Evolutionary conservation across 805 yeast genomes (phyloP), one percentile per base, ranked within the genome.

Genomic region (Yamadazyma endophytica): DNA sequence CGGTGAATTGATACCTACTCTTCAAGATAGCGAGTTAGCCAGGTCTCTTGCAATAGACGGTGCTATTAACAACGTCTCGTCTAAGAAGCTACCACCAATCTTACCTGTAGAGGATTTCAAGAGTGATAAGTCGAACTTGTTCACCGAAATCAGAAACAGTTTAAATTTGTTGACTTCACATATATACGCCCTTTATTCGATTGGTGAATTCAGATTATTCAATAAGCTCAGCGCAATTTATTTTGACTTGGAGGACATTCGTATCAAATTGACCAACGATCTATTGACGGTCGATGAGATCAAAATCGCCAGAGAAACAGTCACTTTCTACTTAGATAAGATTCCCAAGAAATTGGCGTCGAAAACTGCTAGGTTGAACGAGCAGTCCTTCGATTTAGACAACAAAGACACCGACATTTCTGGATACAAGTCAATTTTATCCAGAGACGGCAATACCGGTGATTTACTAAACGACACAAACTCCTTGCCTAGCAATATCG

Each of bases 161-260:
- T 54, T 82, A 40, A 66, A 72, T 13, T 68, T 78, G 27, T 57
- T 83, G 32, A 66, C 77, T 9, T 68, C 82, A 6, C 84, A 82
- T 43, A 72, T 82, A 29, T 82, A 73, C 54, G 75, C 85, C 0
- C 64, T 82, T 46, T 83, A 82, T 56, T 75, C 89, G 0, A 72
- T 75, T 42, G 82, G 84, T 25, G 85, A 82, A 49, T 79, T 77
- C 42, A 60, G 70, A n/a, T 64, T 80, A 26, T 80, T 73, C 56
- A 66, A 68, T 36, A 77, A 75, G 41, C 63, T 83, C 41, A 57
- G 68, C 2, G 55, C 51, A 9, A 61, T 80, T 23, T 82, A 76
- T 52, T 58, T 68, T 24, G 71, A 74, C 28, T 56, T 83, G 40
- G 80, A 80, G 43, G 76, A 76, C 34, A 64, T 75, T 22, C 61